Conservation (phyloP, 169 alveolate species). For the Plasmodium cynomolgi region DNA sequence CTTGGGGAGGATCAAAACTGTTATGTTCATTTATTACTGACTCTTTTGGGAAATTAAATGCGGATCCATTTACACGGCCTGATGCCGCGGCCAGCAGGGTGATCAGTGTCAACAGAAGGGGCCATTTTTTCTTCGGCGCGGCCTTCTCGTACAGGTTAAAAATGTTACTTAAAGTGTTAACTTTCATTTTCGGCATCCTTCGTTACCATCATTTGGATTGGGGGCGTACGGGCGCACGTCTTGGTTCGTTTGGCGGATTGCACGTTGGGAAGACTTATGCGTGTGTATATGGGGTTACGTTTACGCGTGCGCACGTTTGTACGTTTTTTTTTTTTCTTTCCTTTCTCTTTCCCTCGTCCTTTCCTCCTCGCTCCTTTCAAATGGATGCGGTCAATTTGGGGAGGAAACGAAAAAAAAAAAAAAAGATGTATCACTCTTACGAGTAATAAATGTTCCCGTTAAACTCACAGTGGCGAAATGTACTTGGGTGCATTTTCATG, state of each 20-base stretch:
- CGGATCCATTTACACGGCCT: conserved; percentile 1
- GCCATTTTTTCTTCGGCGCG: conserved; percentile 7
- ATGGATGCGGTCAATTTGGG: background rate
- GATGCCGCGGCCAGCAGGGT: conserved; percentile 17
- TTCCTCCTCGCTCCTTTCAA: background rate
- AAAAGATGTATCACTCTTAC: background rate
- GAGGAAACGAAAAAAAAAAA: background rate
- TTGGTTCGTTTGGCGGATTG: background rate
- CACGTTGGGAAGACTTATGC: background rate
- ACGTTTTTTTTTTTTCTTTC: background rate
- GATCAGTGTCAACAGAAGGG: background rate
- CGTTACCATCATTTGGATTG: background rate
- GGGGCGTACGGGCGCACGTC: background rate
- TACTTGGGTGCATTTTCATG: background rate
- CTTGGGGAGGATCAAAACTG: background rate
- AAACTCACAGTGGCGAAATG: background rate
- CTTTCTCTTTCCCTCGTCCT: background rate
- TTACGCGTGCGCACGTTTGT: background rate
- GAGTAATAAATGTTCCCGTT: background rate
- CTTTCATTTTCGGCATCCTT: background rate
- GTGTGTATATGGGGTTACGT: background rate
- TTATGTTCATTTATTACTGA: background rate
- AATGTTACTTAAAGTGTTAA: background rate
- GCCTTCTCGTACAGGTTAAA: background rate
- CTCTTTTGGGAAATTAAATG: conserved; percentile 6